These are phyloP conservation scores for Entomortierella lignicola DNA, from an alignment of 192 early-diverging fungal species.

Conservation along the genomic window DNA sequence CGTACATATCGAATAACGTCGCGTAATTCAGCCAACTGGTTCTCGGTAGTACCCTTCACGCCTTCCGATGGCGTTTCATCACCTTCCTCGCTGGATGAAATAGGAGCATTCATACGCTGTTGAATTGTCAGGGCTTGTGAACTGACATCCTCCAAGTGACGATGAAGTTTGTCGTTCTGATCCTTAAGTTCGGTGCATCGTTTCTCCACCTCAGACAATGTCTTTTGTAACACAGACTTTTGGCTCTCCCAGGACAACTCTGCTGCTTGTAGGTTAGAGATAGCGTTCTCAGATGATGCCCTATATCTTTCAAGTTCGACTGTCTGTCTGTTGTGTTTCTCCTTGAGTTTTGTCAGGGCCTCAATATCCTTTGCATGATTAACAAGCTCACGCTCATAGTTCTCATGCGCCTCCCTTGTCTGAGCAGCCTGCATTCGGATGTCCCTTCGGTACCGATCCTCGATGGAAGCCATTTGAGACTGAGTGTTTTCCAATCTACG, in stretches of 20 bases:
- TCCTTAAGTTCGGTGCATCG: slow-evolving; percentile 65
- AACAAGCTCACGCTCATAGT: slow-evolving; percentile 76
- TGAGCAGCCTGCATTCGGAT: slow-evolving; percentile 61
- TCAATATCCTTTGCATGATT: slow-evolving; percentile 71
- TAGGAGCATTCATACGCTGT: slow-evolving; percentile 33
- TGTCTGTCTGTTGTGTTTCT: slow-evolving; percentile 30
- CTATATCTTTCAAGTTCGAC: slow-evolving; percentile 35
- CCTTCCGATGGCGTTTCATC: slow-evolving; percentile 1
- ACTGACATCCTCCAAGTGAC: slow-evolving; percentile 75
- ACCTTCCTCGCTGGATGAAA: slow-evolving; percentile 13
- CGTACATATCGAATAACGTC: slow-evolving; percentile 77
- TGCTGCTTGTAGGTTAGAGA: slow-evolving; percentile 56
- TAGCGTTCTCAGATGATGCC: slow-evolving; percentile 54
- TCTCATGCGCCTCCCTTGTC: slow-evolving; percentile 68
- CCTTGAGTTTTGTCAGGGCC: slow-evolving; percentile 47
- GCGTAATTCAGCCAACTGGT: slow-evolving; percentile 54
- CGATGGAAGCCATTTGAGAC: slow-evolving; percentile 51
- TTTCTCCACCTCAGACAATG: slow-evolving; percentile 58
- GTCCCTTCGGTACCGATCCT: slow-evolving; percentile 60
- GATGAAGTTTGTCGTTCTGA: slow-evolving; percentile 81
- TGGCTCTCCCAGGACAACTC: slow-evolving; percentile 61
- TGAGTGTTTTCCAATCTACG: slow-evolving; percentile 35
- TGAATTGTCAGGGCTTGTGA: slow-evolving; percentile 56
- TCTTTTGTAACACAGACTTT: slow-evolving; percentile 50
- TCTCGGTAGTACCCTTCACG: slow-evolving; percentile 15